Evolutionary conservation across 2,329 filamentous ascomycete species (phyloP), one percentile per base, ranked within the genome.

Genomic region (Penicillium digitatum): DNA sequence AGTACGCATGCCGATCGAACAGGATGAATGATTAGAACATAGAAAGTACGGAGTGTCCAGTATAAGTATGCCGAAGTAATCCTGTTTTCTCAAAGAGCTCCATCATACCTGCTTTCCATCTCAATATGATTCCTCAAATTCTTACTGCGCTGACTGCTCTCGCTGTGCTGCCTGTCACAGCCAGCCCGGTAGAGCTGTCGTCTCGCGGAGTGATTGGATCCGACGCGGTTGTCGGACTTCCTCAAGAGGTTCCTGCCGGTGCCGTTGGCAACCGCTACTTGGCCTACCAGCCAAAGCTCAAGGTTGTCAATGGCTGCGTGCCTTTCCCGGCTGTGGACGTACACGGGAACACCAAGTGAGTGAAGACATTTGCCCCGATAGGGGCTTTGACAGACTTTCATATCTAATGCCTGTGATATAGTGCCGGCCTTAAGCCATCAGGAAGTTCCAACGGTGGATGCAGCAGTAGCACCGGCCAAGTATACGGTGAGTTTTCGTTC

Each of bases 291-390:
- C 83, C 82, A 0, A 76, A 74, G 50, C 74, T 85, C 6, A 62
- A 82, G 11, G 79, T 85, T 5, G 75, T 77, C 18, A 81, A 82
- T 61, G 83, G 84, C 43, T 87, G 84, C 58, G 83, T 86, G 9
- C 82, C 83, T 0, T 87, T 84, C 64, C 83, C 83, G 0, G 83
- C 80, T 1, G 83, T 87, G 1, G 80, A 87, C 58, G 76, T 76
- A 0, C 68, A 72, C 0, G 84, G 84, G 2, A 76, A 86, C 61
- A 85, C 80, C 16, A 75, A 78, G 83, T 85, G 67, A 56, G 74
- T 62, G 18, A n/a, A 24, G 10, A 12, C 6, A 47, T 11, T 9
- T 12, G 10, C 12, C 7, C 22, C 2, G n/a, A 11, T 0, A 24
- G 6, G 1, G 9, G 26, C 9, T 2, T 46, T 43, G n/a, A 1